Conservation (phyloP, 75 land plant genomes). For the Pinus albicaulis region DNA sequence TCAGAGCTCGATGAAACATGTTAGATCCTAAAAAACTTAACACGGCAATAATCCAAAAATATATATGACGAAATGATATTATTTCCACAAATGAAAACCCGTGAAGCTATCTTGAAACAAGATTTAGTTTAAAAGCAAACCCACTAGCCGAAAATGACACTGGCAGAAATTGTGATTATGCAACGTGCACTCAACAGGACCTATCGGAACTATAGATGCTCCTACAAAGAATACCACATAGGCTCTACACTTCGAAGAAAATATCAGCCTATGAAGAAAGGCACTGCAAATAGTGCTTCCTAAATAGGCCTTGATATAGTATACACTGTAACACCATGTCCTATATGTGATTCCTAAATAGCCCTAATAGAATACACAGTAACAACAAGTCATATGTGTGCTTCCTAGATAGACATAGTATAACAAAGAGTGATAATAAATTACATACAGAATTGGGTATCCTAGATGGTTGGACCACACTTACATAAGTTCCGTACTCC, state of each 20-base stretch:
- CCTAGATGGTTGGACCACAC: constrained; percentile 17
- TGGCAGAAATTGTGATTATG: background rate
- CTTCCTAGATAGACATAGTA: background rate
- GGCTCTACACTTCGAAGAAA: background rate
- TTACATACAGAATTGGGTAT: background rate
- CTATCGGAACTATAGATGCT: no score
- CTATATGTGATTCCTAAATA: background rate
- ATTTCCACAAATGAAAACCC: no score
- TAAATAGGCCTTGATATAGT: background rate
- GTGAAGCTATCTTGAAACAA: no score
- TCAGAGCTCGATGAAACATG: background rate
- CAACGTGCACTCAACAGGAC: background rate
- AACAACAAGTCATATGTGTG: background rate
- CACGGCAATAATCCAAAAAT: no score
- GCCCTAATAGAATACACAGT: background rate
- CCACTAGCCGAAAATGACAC: background rate
- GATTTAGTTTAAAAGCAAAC: background rate
- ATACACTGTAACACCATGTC: background rate
- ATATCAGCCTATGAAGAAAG: background rate
- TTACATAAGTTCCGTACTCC: constrained; percentile 80
- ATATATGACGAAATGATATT: no score
- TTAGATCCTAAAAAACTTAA: no score
- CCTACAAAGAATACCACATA: no score
- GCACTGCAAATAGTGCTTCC: background rate
- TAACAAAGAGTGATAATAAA: background rate